Evolutionary conservation across 108 stramenopile genomes (phyloP).

Genomic region (Schizochytrium sp.): DNA sequence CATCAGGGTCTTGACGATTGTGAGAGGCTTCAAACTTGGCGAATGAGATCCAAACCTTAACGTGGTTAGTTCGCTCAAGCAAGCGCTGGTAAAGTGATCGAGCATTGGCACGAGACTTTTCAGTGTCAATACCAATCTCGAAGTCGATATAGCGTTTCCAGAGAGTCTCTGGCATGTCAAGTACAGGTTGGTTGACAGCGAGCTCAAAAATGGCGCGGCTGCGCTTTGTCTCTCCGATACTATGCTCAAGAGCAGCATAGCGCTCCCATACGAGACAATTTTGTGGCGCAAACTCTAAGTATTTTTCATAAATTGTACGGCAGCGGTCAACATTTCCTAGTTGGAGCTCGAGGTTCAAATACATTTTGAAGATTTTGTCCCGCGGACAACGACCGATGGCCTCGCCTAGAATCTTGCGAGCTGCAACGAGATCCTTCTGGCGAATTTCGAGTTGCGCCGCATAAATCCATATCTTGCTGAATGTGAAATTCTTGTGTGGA

Average conservation of each 20-base stretch:
- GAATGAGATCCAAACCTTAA: constrained; percentile 85
- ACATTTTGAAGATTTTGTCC: constrained; percentile 90
- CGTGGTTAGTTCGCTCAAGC: constrained; percentile 91
- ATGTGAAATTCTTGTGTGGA: constrained; percentile 93
- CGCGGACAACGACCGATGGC: constrained; percentile 94
- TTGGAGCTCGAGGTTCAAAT: constrained; percentile 93
- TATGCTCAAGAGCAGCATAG: constrained; percentile 91
- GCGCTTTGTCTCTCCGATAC: constrained; percentile 91
- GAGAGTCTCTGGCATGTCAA: constrained; percentile 97
- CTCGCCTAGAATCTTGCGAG: constrained; percentile 90
- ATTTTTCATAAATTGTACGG: constrained; percentile 90
- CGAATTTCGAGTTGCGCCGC: constrained; percentile 95
- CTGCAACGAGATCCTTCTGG: constrained; percentile 85
- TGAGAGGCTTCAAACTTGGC: constrained; percentile 69
- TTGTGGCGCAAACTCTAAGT: constrained; percentile 89
- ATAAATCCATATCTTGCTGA: constrained; percentile 95
- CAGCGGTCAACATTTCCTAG: constrained; percentile 98
- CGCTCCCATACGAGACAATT: constrained; percentile 89
- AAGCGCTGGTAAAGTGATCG: constrained; percentile 90
- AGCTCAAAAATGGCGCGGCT: constrained; percentile 95
- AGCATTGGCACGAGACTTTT: constrained; percentile 72
- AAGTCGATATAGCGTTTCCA: constrained; percentile 99
- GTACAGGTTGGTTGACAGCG: constrained; percentile 86
- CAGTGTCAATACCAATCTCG: constrained; percentile 85
- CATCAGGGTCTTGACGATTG: constrained; percentile 72